These are phyloP conservation scores for Trichoderma sp. DNA, from an alignment of 2,329 filamentous ascomycete genomes.

Conservation along the genomic window DNA sequence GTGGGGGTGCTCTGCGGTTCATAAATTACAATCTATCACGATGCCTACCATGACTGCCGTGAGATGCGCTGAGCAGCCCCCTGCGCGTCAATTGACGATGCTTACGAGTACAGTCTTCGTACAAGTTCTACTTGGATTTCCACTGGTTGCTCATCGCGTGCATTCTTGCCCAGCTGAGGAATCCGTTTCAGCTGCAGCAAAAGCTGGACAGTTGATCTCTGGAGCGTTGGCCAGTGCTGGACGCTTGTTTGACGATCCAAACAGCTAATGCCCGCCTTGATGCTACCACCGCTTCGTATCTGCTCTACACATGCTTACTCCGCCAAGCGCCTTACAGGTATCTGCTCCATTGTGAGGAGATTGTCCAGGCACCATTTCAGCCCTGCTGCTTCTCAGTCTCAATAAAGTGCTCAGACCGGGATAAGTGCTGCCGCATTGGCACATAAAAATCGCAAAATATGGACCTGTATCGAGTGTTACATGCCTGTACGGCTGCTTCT, in stretches of 20 bases:
- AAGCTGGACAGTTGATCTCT: neutral
- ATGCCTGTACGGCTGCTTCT: neutral
- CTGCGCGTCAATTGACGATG: neutral
- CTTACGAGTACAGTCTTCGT: neutral
- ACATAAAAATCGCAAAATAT: neutral
- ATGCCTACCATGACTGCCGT: neutral
- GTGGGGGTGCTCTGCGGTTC: constrained; percentile 4
- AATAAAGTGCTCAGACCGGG: neutral
- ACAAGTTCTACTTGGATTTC: neutral
- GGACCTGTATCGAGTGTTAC: neutral
- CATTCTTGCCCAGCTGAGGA: neutral
- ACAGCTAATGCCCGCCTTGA: neutral
- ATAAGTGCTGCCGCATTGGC: neutral
- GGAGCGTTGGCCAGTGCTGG: neutral
- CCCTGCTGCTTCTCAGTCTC: neutral
- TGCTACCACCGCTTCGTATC: neutral
- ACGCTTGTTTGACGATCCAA: neutral
- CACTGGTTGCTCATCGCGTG: neutral
- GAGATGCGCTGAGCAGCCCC: neutral
- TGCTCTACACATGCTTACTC: neutral
- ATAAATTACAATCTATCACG: neutral
- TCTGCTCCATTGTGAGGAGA: neutral
- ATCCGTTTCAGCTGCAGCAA: neutral
- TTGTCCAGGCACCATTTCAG: neutral
- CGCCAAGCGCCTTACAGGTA: neutral